phyloP scores from a whole-genome alignment of 1,284 basidiomycete species.

The Leccinum griseonigrum region DNA sequence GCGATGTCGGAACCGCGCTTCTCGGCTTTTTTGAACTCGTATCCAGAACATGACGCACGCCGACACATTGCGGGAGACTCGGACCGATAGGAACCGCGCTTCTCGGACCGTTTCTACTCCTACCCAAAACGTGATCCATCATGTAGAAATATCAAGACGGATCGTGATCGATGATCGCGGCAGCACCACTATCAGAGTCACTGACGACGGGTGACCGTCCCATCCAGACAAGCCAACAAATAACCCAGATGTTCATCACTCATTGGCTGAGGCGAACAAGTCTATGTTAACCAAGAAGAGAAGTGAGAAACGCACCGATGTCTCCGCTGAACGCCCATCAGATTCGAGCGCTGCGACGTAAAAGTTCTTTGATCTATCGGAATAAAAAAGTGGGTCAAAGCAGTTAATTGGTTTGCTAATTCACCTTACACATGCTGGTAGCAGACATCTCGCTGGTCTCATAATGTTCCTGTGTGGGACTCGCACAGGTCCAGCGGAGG shows the following conservation, averaged over 20 bases:
- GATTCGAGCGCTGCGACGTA: background rate
- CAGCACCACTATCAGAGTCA: slow-evolving; percentile 74
- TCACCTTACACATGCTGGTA: background rate
- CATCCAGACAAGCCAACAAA: slow-evolving; percentile 64
- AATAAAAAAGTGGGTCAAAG: background rate
- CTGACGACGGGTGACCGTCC: slow-evolving; percentile 92
- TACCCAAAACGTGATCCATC: background rate
- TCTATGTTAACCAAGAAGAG: background rate
- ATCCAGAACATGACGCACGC: slow-evolving; percentile 47
- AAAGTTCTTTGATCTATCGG: background rate
- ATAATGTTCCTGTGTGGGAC: background rate
- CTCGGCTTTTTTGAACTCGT: slow-evolving; percentile 85
- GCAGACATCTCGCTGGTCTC: background rate
- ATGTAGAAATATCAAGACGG: background rate
- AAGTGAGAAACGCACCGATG: background rate
- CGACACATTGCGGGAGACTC: slow-evolving; percentile 46
- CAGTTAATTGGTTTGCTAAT: background rate
- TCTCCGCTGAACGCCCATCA: background rate
- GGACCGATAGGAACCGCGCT: slow-evolving; percentile 6
- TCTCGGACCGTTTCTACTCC: background rate
- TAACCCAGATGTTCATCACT: slow-evolving; percentile 46
- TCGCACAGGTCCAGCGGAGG: background rate
- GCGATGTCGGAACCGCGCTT: slow-evolving; percentile 78
- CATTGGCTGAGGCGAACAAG: slow-evolving; percentile 66
- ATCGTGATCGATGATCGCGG: slow-evolving; percentile 59